Conservation (phyloP, 257 asterid genomes). For the Scutellaria galericulata region DNA sequence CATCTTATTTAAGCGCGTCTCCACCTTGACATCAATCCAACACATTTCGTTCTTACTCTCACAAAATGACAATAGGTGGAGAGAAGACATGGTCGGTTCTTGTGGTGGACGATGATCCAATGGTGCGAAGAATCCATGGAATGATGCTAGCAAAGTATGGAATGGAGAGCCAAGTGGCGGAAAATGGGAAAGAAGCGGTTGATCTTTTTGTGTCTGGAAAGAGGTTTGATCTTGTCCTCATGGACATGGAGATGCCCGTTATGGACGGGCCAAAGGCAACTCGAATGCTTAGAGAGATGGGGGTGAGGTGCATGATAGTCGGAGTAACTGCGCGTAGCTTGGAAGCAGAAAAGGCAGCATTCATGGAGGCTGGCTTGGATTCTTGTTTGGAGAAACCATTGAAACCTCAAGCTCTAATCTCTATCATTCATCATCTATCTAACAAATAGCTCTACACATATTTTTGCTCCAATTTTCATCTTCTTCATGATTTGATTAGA, state of each 20-base stretch:
- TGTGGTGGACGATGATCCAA: conserved; percentile 54
- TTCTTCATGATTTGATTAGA: no score
- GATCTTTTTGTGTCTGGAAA: conserved; percentile 44
- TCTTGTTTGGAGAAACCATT: conserved; percentile 48
- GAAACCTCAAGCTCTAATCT: neutral
- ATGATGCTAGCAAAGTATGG: conserved; percentile 32
- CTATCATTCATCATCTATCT: conserved; percentile 41
- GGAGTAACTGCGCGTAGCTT: conserved; percentile 44
- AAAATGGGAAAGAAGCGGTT: conserved; percentile 54
- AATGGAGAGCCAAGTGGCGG: conserved; percentile 34
- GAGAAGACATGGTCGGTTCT: conserved; percentile 32
- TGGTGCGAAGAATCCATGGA: conserved; percentile 40
- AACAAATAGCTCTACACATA: conserved; percentile 30
- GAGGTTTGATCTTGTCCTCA: conserved; percentile 49
- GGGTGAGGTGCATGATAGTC: conserved; percentile 52
- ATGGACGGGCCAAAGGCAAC: conserved; percentile 60
- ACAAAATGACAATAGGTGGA: conserved; percentile 24
- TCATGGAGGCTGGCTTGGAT: conserved; percentile 54
- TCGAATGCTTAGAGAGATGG: conserved; percentile 47
- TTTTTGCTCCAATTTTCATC: no score
- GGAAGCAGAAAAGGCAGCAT: conserved; percentile 41
- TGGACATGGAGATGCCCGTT: conserved; percentile 67
- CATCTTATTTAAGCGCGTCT: conserved; percentile 17
- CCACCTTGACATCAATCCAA: no score
- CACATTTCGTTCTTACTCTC: neutral